phyloP scores from a whole-genome alignment of 805 yeast species.

The Metschnikowia cubensis region DNA sequence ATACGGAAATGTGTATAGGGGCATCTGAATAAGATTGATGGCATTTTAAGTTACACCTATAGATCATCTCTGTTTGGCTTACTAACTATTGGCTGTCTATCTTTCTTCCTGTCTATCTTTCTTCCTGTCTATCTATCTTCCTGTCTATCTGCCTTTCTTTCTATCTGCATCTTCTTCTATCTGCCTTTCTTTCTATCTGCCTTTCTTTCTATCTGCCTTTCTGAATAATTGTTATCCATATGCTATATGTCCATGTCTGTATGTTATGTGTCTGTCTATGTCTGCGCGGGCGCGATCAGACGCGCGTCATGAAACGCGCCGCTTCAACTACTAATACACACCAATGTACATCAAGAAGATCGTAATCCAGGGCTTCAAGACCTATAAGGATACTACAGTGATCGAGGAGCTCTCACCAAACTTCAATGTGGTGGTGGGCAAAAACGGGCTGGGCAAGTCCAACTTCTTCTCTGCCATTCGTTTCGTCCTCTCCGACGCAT shows the following conservation, averaged over 20 bases:
- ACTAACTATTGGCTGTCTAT: no score
- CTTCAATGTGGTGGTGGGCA: slow-evolving; percentile 79
- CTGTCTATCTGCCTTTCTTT: no score
- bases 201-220: no score
- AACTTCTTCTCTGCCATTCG: slow-evolving; percentile 93
- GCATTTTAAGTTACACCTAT: no score
- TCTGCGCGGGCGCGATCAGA: slow-evolving; percentile 1
- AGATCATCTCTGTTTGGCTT: no score
- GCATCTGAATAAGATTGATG: background rate
- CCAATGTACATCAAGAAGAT: slow-evolving; percentile 48
- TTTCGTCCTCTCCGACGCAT: slow-evolving; percentile 87
- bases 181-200: no score
- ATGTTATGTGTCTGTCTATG: no score
- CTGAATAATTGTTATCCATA: no score
- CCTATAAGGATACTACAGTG: slow-evolving; percentile 79
- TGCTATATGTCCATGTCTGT: no score
- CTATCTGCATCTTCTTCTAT: no score
- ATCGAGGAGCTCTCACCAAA: slow-evolving; percentile 75
- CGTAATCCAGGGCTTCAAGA: slow-evolving; percentile 86
- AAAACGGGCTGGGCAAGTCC: slow-evolving; percentile 96
- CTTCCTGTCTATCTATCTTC: no score
- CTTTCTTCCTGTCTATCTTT: no score
- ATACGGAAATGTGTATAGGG: slow-evolving; percentile 9
- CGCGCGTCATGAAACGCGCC: slow-evolving; percentile 3
- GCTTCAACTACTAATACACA: background rate